A percentile compares a stretch with the other conserved stretches of the same genome.
Evolutionary conservation across 164 flowering plant species (phyloP).

Genomic region (Hamamelis virginiana): DNA sequence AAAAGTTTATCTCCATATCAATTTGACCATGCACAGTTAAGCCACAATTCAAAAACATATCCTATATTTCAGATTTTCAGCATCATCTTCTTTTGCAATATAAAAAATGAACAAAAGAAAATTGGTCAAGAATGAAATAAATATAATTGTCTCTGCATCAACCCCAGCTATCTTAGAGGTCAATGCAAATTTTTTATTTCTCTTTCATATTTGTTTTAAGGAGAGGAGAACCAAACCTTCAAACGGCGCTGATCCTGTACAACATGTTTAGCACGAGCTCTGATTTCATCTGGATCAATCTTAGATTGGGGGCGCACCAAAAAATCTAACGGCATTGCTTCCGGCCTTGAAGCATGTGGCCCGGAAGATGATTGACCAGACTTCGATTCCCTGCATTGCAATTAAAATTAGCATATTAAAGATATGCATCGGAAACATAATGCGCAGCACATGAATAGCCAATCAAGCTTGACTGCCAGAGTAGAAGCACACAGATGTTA

Average conservation of each 20-base stretch:
- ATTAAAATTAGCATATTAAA: conserved; percentile 3
- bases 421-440: background rate
- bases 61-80: too few species aligned
- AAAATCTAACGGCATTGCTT: conserved; percentile 90
- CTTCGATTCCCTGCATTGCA: conserved; percentile 57
- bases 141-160: too few species aligned
- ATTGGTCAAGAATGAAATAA: too few species aligned
- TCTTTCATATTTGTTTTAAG: too few species aligned
- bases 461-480: background rate
- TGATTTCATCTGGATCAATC: conserved; percentile 84
- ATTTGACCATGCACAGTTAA: too few species aligned
- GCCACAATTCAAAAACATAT: too few species aligned
- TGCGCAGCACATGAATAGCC: background rate
- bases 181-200: too few species aligned
- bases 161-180: too few species aligned
- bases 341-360: conserved; percentile 78
- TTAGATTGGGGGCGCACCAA: conserved; percentile 96
- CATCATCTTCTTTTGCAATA: too few species aligned
- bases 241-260: conserved; percentile 77
- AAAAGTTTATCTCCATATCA: too few species aligned
- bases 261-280: conserved; percentile 80
- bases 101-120: too few species aligned
- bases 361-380: conserved; percentile 68
- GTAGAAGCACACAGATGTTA: background rate
- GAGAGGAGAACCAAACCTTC: conserved; percentile 55